These are phyloP conservation scores for Fusarium sp. DNA, from an alignment of 2,329 filamentous ascomycete genomes.

Conservation along the genomic window DNA sequence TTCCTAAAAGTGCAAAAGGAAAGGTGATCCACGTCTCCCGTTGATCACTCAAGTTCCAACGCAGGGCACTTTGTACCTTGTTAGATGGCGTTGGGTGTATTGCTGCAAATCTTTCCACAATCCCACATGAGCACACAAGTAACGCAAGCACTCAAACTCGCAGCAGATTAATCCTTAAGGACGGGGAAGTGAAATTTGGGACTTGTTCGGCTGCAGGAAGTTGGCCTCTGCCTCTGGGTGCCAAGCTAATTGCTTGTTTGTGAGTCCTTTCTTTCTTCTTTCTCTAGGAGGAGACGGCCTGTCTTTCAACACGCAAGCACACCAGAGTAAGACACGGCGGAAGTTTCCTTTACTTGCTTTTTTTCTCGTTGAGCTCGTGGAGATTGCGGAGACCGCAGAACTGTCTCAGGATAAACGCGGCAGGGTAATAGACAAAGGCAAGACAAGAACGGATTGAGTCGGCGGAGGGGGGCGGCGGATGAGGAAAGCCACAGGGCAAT, in stretches of 20 bases:
- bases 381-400: constrained; percentile 42
- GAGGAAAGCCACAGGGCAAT: constrained; percentile 38
- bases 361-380: constrained; percentile 44
- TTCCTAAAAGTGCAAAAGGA: constrained; percentile 37
- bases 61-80: constrained; percentile 20
- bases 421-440: constrained; percentile 35
- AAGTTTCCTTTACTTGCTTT: constrained; percentile 45
- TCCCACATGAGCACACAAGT: constrained; percentile 19
- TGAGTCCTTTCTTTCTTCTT: constrained; percentile 26
- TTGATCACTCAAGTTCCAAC: constrained; percentile 31
- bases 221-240: constrained; percentile 30
- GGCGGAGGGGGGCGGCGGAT: constrained; percentile 36
- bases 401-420: constrained; percentile 35
- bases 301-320: constrained; percentile 40
- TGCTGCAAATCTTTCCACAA: constrained; percentile 28
- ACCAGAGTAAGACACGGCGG: constrained; percentile 45
- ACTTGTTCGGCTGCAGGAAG: constrained; percentile 32
- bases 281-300: constrained; percentile 23
- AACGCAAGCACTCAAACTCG: constrained; percentile 35
- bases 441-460: constrained; percentile 38
- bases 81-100: constrained; percentile 19
- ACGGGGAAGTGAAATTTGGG: constrained; percentile 28
- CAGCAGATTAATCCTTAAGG: constrained; percentile 28
- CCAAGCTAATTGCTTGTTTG: constrained; percentile 33
- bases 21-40: constrained; percentile 27